These are phyloP conservation scores for Cardiospermum halicacabum DNA, from an alignment of 345 rosid genomes.

Conservation along the genomic window DNA sequence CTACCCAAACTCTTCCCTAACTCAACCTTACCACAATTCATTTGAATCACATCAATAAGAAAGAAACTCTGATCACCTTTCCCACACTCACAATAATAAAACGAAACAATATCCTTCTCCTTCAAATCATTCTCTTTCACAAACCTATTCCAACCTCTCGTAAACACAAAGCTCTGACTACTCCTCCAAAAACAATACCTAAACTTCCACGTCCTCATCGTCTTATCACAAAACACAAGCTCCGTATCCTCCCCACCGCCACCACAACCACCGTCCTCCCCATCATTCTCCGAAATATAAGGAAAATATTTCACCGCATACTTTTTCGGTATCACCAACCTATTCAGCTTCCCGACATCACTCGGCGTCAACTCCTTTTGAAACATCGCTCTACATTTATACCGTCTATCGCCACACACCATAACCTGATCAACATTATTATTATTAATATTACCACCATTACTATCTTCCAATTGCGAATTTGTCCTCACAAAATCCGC, in stretches of 20 bases:
- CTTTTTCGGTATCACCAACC: slow-evolving; percentile 83
- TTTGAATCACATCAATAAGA: slow-evolving; percentile 38
- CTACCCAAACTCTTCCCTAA: slow-evolving; percentile 27
- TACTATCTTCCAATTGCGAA: slow-evolving; percentile 16
- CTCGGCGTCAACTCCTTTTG: slow-evolving; percentile 78
- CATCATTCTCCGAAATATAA: slow-evolving; percentile 14
- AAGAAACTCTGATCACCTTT: slow-evolving; percentile 23
- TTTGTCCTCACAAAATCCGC: slow-evolving; percentile 27
- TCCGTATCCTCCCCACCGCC: slow-evolving; percentile 24
- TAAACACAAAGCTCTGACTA: slow-evolving; percentile 49
- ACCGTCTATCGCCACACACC: slow-evolving; percentile 17
- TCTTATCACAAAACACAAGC: slow-evolving; percentile 41
- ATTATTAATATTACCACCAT: not conserved
- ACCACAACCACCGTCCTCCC: not conserved
- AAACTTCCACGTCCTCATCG: slow-evolving; percentile 41
- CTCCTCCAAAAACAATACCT: slow-evolving; percentile 53
- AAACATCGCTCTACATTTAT: slow-evolving; percentile 42
- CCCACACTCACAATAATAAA: slow-evolving; percentile 19
- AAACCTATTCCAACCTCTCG: slow-evolving; percentile 49
- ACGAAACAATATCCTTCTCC: slow-evolving; percentile 29
- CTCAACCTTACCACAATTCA: slow-evolving; percentile 16
- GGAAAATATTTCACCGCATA: slow-evolving; percentile 58
- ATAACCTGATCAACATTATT: slow-evolving; percentile 10
- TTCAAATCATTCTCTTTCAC: slow-evolving; percentile 35
- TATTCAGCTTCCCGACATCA: slow-evolving; percentile 82